A percentile compares a stretch with the other conserved stretches of the same genome.
These are phyloP conservation scores for Sicyos edulis DNA, from an alignment of 306 rosid genomes.

Conservation along the genomic window DNA sequence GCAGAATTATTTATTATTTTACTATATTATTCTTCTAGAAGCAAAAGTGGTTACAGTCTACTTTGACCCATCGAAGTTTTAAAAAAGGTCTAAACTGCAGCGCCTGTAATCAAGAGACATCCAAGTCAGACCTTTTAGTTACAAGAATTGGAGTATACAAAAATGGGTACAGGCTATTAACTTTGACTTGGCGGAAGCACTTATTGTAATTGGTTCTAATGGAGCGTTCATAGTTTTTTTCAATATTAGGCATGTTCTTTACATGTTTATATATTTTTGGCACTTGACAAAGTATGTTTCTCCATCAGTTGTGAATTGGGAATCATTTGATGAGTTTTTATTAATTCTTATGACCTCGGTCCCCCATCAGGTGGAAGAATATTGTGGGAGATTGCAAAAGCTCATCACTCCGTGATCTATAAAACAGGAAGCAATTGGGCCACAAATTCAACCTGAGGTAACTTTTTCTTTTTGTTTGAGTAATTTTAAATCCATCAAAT, in stretches of 20 bases:
- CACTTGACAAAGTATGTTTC: not conserved
- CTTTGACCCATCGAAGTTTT: not conserved
- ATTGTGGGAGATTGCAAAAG: not conserved
- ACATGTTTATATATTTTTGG: not conserved
- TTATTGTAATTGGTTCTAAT: not conserved
- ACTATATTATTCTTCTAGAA: not conserved
- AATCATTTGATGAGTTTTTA: not conserved
- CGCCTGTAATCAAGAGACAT: not conserved
- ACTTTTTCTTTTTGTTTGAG: constrained; percentile 1
- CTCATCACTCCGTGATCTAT: not conserved
- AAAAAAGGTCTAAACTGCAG: not conserved
- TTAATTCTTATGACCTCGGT: not conserved
- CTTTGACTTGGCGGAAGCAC: not conserved
- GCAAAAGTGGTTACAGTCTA: not conserved
- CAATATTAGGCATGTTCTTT: not conserved
- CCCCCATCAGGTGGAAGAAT: not conserved
- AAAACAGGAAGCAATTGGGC: not conserved
- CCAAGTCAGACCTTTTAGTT: not conserved
- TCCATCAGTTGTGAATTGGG: not conserved
- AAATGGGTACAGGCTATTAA: not conserved
- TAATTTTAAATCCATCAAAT: not conserved
- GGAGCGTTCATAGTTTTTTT: not conserved
- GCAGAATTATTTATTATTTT: not conserved
- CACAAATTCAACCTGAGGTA: not conserved
- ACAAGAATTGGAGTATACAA: not conserved